Percentiles rank a stretch among this genome's conserved stretches.
Evolutionary conservation across 1,284 basidiomycete genomes (phyloP).

Genomic region (Naganishia sp.): DNA sequence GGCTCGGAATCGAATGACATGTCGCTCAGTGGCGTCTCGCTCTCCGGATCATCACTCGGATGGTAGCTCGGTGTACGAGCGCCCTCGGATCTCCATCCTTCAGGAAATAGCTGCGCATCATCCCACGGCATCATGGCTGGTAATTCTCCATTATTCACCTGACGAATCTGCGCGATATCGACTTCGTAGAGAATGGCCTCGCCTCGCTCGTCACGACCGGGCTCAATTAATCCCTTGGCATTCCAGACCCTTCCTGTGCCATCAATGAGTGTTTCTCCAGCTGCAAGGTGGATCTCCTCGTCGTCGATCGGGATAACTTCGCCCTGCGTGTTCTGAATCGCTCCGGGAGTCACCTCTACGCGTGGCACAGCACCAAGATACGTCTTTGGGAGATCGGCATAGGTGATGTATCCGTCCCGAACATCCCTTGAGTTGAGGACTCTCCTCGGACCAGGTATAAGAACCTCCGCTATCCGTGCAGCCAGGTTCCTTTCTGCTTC

Average conservation of each 20-base stretch:
- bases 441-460: slow-evolving; percentile 23
- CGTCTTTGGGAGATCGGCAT: slow-evolving; percentile 7
- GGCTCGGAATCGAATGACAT: background rate
- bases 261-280: slow-evolving; percentile 32
- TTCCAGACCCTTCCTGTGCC: slow-evolving; percentile 34
- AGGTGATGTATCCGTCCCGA: slow-evolving; percentile 7
- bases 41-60: background rate
- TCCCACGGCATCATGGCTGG: slow-evolving; percentile 33
- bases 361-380: slow-evolving; percentile 22
- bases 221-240: slow-evolving; percentile 30
- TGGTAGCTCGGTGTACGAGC: slow-evolving; percentile 4
- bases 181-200: slow-evolving; percentile 28
- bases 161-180: slow-evolving; percentile 29
- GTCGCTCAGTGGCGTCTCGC: background rate
- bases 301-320: slow-evolving; percentile 30
- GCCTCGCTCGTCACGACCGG: slow-evolving; percentile 24
- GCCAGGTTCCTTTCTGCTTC: slow-evolving; percentile 22
- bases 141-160: slow-evolving; percentile 20
- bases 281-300: slow-evolving; percentile 28
- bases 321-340: slow-evolving; percentile 29
- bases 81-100: background rate
- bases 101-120: too few relatives aligned
- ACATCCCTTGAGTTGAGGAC: slow-evolving; percentile 23
- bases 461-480: slow-evolving; percentile 11
- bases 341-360: slow-evolving; percentile 31